Evolutionary conservation across 208 protist species (phyloP), one percentile per base, ranked within the genome.

Genomic region (Trypanosoma mega): DNA sequence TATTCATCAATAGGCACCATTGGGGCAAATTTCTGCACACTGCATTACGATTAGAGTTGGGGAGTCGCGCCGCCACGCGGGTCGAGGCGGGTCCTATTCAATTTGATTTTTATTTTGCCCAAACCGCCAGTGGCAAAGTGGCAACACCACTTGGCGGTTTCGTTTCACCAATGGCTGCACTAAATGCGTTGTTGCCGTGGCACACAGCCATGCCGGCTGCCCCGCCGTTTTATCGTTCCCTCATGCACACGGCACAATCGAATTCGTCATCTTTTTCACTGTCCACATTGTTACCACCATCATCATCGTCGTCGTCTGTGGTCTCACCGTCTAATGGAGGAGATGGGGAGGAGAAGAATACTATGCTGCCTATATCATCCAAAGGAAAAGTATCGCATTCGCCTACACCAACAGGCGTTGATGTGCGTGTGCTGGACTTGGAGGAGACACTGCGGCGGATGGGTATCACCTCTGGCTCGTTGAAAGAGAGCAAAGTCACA

Each of bases 1-100:
- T 30, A 14, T 31, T 64, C 12, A 39, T 6, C 34, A 12, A 12
- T 39, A 12, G 8, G 34, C 8, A 12, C 8, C 8, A 6, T 6
- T 12, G 8, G 8, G 34, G 34, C 8, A 12, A 6, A 6, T 72
- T 63, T 47, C 23, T 72, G 33, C 55, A 21, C 5, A 57, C 62
- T 12, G 62, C 30, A 18, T 34, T 72, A 45, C 41, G 55, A 12
- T 50, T 64, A 2, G 56, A 72, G 31, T 33, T 49, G n/a, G 65
- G 65, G 20, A 54, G 18, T n/a, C 24, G 50, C 14, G 30, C 2
- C 37, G 24, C 23, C 27, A 12, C 58, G 23, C n/a, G 5, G 24
- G 29, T 33, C 18, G n/a, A 23, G n/a, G 26, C 57, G 3, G 65
- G 65, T 8, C 30, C 33, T 20, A 11, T 72, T 9, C 12, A 8